Evolutionary conservation across 345 rosid species (phyloP).

Genomic region (Ceriops zippeliana): DNA sequence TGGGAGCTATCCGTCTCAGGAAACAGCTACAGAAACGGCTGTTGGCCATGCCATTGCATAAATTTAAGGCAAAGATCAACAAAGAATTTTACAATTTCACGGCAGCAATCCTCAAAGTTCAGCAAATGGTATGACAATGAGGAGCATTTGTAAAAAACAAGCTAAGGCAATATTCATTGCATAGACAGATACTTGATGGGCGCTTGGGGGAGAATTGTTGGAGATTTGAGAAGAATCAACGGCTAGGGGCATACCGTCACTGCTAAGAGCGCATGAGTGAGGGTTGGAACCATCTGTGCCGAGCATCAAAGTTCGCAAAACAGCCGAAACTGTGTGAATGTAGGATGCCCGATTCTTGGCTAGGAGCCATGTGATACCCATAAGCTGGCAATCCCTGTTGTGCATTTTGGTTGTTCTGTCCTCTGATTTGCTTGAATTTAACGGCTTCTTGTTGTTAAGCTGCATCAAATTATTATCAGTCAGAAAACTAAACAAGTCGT

Average conservation of each 20-base stretch:
- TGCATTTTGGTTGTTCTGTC: conserved; percentile 77
- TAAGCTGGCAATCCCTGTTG: conserved; percentile 79
- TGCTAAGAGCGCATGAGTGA: conserved; percentile 62
- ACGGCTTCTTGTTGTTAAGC: conserved; percentile 56
- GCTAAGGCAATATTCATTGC: conserved; percentile 7
- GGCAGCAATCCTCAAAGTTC: conserved; percentile 3
- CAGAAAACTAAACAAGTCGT: background rate
- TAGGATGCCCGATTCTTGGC: conserved; percentile 73
- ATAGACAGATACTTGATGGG: conserved; percentile 10
- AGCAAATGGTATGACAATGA: conserved; percentile 15
- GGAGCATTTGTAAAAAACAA: conserved; percentile 12
- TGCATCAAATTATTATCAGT: conserved; percentile 26
- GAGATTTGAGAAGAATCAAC: conserved; percentile 70
- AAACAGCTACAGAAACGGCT: conserved; percentile 2
- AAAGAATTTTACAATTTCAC: conserved; percentile 10
- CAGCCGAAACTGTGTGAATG: conserved; percentile 70
- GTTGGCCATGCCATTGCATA: conserved; percentile 7
- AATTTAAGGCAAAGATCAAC: background rate
- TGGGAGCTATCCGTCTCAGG: background rate
- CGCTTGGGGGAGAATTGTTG: conserved; percentile 30
- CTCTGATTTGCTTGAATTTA: conserved; percentile 50
- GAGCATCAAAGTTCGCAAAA: conserved; percentile 76
- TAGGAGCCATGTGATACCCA: conserved; percentile 98
- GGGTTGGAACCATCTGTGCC: conserved; percentile 47
- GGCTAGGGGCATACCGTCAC: conserved; percentile 88